Conservation (phyloP, 495 filamentous ascomycete genomes). For the Penicillium egyptiacum region DNA sequence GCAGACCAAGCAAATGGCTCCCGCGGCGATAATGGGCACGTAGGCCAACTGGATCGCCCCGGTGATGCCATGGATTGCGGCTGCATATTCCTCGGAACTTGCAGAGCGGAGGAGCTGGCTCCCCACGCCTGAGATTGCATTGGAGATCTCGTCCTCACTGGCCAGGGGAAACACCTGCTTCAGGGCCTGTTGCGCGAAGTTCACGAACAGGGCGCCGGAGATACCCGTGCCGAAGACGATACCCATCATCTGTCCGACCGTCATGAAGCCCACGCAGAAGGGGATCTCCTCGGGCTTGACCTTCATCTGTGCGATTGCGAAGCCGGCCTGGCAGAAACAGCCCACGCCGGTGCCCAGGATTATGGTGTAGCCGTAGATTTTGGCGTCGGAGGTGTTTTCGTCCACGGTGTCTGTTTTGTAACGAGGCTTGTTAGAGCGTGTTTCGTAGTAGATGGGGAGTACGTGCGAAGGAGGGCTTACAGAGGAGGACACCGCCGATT, state of each 20-base stretch:
- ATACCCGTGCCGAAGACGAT: constrained; percentile 4
- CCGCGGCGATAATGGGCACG: constrained; percentile 2
- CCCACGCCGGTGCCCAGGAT: no score
- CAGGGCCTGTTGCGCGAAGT: constrained; percentile 3
- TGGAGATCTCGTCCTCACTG: not conserved
- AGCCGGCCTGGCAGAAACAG: no score
- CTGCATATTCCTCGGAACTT: constrained; percentile 1
- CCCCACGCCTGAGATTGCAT: constrained; percentile 1
- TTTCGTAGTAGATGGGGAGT: no score
- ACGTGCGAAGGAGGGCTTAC: no score
- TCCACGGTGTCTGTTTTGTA: no score
- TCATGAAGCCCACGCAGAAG: no score
- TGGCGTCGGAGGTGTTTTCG: no score
- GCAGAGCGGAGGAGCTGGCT: constrained; percentile 5
- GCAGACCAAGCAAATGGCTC: constrained; percentile 6
- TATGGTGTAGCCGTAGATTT: no score
- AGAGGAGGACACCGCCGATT: constrained; percentile 54
- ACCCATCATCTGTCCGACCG: not conserved
- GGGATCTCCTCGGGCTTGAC: constrained; percentile 2
- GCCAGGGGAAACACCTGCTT: not conserved
- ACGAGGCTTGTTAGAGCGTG: no score
- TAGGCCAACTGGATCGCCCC: not conserved
- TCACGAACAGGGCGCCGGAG: not conserved
- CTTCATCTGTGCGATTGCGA: not conserved
- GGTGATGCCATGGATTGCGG: not conserved